phyloP scores from a whole-genome alignment of 2,329 filamentous ascomycete genomes.

The Penicillium occitanis region DNA sequence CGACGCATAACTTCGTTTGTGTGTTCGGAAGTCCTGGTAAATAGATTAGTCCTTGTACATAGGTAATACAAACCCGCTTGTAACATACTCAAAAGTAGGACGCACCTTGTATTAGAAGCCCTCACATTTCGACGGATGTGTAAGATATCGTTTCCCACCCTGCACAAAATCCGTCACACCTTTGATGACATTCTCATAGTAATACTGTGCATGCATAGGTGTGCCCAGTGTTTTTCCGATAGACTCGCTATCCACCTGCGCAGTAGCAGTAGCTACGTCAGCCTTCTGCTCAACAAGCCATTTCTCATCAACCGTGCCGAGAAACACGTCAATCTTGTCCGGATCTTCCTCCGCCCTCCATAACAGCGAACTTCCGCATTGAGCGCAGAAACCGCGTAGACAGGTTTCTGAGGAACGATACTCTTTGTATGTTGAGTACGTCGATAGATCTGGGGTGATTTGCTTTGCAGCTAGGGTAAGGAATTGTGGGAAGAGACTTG shows the following conservation, averaged over 20 bases:
- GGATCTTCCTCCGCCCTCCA: background rate
- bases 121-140: background rate
- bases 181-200: slow-evolving; percentile 4
- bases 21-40: slow-evolving; percentile 20
- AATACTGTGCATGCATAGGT: background rate
- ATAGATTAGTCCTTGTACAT: background rate
- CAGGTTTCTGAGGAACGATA: background rate
- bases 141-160: slow-evolving; percentile 4
- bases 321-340: background rate
- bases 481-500: slow-evolving; percentile 1
- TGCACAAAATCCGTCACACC: slow-evolving; percentile 1
- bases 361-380: background rate
- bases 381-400: background rate
- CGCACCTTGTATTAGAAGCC: background rate
- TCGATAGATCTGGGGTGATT: background rate
- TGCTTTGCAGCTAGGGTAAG: background rate
- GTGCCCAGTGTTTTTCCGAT: background rate
- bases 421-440: background rate
- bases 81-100: background rate
- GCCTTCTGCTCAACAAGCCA: background rate
- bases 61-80: background rate
- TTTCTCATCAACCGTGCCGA: background rate
- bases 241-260: too few relatives aligned
- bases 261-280: background rate
- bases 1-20: slow-evolving; percentile 17